Evolutionary conservation across 2,329 filamentous ascomycete genomes (phyloP).

Genomic region (Neofusicoccum ribis): DNA sequence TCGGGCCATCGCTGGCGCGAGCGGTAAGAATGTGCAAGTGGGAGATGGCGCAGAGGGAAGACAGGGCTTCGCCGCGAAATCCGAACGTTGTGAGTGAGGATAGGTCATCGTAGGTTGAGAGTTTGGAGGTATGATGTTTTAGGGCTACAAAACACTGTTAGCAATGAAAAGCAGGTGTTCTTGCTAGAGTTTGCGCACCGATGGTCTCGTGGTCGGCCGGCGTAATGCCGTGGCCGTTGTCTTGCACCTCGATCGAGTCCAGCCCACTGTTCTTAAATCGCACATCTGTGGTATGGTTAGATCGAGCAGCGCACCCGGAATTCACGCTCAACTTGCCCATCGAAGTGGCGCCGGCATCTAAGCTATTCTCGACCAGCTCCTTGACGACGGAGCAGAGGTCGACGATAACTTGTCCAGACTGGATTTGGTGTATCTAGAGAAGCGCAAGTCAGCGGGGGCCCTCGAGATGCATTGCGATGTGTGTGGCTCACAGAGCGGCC

Average conservation of each 20-base stretch:
- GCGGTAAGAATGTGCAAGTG: too few relatives aligned
- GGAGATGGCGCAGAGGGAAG: too few relatives aligned
- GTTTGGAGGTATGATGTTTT: too few relatives aligned
- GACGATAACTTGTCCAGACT: conserved; percentile 97
- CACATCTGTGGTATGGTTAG: conserved; percentile 61
- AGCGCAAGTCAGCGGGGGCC: neutral
- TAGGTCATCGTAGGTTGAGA: too few relatives aligned
- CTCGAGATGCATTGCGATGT: conserved; percentile 24
- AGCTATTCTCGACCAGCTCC: conserved; percentile 91
- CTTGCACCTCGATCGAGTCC: conserved; percentile 92
- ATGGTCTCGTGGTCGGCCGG: too few relatives aligned
- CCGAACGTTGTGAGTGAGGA: too few relatives aligned
- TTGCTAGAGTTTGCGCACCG: too few relatives aligned
- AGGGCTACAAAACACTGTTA: too few relatives aligned
- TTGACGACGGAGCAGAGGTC: conserved; percentile 96
- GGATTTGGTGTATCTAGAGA: conserved; percentile 83
- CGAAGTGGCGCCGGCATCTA: conserved; percentile 86
- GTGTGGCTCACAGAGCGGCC: conserved; percentile 68
- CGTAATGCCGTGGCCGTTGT: conserved; percentile 66
- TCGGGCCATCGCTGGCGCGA: too few relatives aligned
- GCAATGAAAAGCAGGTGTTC: too few relatives aligned
- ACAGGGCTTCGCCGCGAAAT: too few relatives aligned
- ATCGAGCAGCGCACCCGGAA: neutral
- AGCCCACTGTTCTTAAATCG: conserved; percentile 96
- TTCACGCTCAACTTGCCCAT: conserved; percentile 61